Conservation (phyloP, 2,329 filamentous ascomycete species). For the Botryotinia calthae region DNA sequence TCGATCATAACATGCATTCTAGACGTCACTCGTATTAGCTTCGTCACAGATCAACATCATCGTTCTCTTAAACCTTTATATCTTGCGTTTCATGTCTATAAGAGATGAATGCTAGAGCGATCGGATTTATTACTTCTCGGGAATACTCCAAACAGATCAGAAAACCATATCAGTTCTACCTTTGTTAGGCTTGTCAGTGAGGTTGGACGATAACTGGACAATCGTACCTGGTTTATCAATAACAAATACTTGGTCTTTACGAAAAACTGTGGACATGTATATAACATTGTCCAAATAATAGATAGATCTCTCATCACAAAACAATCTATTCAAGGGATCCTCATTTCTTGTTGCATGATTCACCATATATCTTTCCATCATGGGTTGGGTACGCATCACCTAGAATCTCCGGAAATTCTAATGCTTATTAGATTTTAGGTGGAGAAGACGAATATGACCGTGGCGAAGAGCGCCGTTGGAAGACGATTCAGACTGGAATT, state of each 20-base stretch:
- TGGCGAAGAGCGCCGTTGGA: conserved; percentile 66
- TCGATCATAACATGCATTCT: not conserved
- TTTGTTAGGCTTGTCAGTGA: conserved; percentile 59
- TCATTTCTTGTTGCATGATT: not conserved
- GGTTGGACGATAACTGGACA: conserved; percentile 17
- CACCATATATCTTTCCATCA: conserved; percentile 20
- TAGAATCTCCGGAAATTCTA: conserved; percentile 30
- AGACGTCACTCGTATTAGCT: not conserved
- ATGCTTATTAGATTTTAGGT: conserved; percentile 48
- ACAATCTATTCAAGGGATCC: not conserved
- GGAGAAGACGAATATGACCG: conserved; percentile 47
- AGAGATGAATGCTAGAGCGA: not conserved
- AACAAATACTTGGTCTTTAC: not conserved
- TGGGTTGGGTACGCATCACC: conserved; percentile 35
- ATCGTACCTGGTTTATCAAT: conserved; percentile 6
- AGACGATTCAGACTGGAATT: conserved; percentile 78
- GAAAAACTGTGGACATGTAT: not conserved
- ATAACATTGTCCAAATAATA: conserved; percentile 16
- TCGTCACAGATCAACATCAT: not conserved
- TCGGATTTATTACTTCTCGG: not conserved
- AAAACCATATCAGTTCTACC: not conserved
- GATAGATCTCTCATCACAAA: not conserved
- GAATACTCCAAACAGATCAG: not conserved
- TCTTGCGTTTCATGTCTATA: conserved; percentile 18
- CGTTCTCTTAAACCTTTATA: not conserved